Evolutionary conservation across 2,329 filamentous ascomycete species (phyloP), one percentile per base, ranked within the genome.

Genomic region (Cladorrhinum sp.): DNA sequence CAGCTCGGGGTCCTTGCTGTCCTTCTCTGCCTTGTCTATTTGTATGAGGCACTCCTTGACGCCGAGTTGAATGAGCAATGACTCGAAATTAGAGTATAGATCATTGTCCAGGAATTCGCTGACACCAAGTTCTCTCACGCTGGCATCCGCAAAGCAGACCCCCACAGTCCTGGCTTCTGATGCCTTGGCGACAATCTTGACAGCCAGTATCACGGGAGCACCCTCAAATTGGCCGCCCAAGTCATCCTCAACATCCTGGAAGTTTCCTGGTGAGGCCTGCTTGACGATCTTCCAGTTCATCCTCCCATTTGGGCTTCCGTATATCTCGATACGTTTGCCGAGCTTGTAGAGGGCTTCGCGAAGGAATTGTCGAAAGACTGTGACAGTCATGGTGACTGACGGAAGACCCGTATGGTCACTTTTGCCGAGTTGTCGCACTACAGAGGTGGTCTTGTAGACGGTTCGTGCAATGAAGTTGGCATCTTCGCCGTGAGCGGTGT

Each of bases 91-190:
- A 57, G 94, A 98, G 78, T 96, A 99, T 9, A 97, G 82, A 72
- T 99, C 95, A 71, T 98, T 99, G 80, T 99, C 95, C n/a, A 96
- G 84, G 67, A 99, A 99, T 73, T 99, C 96, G 79, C 91, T 96
- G 58, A 99, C 92, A 8, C 95, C 95, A 2, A 99, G 83, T 78
- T 99, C 95, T 56, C 95, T 85, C 24, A 98, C 94, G 67, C 92
- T 97, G 1, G 96, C 95, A 79, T 99, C 95, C 7, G 95, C 96
- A 72, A 99, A 99, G 76, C 95, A 98, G 4, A 99, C 94, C 8
- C 95, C 95, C 0, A 99, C 89, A 66, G 85, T 91, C 51, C 95
- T 84, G 5, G 89, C 91, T 73, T 98, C 94, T 0, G 84, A 85
- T 1, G 92, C 91, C 72, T 90, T 96, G n/a, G 92, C 86, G 0